Percentiles rank a stretch among this genome's conserved stretches.
phyloP scores from a whole-genome alignment of 805 yeast genomes.

The Nematodospora valgi region DNA sequence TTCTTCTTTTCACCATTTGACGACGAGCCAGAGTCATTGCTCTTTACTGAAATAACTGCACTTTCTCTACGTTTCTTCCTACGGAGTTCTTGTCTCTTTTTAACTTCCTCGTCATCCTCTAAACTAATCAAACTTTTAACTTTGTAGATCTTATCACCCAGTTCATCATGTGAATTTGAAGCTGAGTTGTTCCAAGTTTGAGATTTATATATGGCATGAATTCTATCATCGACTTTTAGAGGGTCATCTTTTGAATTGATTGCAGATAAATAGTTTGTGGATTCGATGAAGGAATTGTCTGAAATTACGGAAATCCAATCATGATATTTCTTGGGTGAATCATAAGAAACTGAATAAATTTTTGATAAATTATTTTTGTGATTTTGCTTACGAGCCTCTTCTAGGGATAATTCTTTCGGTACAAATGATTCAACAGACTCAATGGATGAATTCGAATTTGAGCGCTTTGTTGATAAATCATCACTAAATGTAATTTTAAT shows the following conservation, averaged over 20 bases:
- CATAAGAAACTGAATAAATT: constrained; percentile 1
- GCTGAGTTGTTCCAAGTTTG: constrained; percentile 10
- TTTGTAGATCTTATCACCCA: constrained; percentile 26
- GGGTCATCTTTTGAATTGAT: constrained; percentile 18
- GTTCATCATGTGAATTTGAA: constrained; percentile 1
- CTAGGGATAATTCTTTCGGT: constrained; percentile 1
- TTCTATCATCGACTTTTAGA: constrained; percentile 24
- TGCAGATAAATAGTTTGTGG: constrained; percentile 22
- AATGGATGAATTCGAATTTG: constrained; percentile 3
- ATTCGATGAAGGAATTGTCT: constrained; percentile 26
- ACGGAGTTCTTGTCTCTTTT: constrained; percentile 5
- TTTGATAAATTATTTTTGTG: not conserved
- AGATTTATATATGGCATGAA: constrained; percentile 34
- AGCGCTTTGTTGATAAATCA: constrained; percentile 1
- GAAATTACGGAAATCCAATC: constrained; percentile 8
- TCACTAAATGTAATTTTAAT: constrained; percentile 2
- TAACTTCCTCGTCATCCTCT: constrained; percentile 30
- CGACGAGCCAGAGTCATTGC: constrained; percentile 2
- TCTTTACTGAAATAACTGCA: not conserved
- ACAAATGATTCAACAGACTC: constrained; percentile 8
- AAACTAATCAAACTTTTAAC: constrained; percentile 39
- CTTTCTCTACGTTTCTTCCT: constrained; percentile 7
- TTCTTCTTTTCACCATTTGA: constrained; percentile 11
- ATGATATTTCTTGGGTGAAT: constrained; percentile 5
- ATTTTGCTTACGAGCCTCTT: constrained; percentile 4